Base-by-base conservation (phyloP, 768 basidiomycete genomes). In the Termitomyces sp. region DNA sequence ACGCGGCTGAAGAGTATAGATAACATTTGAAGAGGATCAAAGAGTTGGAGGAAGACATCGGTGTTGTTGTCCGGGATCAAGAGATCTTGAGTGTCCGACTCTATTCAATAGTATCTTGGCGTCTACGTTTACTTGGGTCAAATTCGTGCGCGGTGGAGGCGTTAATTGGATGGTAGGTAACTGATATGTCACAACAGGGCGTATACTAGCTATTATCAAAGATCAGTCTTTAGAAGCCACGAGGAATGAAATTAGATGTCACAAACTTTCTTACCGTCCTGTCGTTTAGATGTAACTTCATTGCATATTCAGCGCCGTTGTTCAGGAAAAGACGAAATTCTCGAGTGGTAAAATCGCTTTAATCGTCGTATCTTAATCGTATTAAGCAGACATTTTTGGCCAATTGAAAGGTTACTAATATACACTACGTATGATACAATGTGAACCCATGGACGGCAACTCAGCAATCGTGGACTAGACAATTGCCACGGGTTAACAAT, bases 61-160 rank as follows among this genome's bases (percentile, higher is more conserved):
- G n/a, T n/a, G n/a, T n/a, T n/a, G n/a, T n/a, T n/a, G n/a, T n/a
- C n/a, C n/a, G n/a, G n/a, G n/a, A n/a, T n/a, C n/a, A n/a, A n/a
- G n/a, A n/a, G n/a, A n/a, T n/a, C n/a, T n/a, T n/a, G n/a, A n/a
- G n/a, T n/a, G n/a, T n/a, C n/a, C n/a, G n/a, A n/a, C n/a, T n/a
- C n/a, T n/a, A n/a, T n/a, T n/a, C n/a, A n/a, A n/a, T n/a, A 75
- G 46, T 77, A 78, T 56, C 70, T 73, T 40, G 61, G 63, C n/a
- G 52, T 23, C 31, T 38, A 34, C 32, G 8, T 53, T 12, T 65
- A 63, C 59, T 76, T 49, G 73, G 74, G 1, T 63, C 68, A 12
- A 78, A 77, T 56, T 73, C 74, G 12, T 77, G 75, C 54, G 73
- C 70, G 56, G 68, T 77, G n/a, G 68, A 75, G 31, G 66, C 65